phyloP scores from a whole-genome alignment of 2,329 filamentous ascomycete species.

The Colletotrichum eremochloae region DNA sequence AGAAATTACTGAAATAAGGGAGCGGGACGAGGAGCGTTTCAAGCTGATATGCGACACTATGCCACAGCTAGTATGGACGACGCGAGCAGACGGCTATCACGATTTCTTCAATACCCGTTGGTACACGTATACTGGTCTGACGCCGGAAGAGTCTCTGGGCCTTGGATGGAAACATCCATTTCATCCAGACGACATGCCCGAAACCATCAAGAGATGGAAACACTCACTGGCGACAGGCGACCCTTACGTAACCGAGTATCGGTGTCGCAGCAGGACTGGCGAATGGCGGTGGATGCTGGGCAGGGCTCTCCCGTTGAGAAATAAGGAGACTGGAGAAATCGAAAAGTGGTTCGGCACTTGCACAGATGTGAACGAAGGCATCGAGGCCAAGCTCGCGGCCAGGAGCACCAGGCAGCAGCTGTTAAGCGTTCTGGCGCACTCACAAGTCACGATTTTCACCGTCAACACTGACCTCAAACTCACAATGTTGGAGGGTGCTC shows the following conservation, averaged over 20 bases:
- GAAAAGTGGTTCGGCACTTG: conserved; percentile 87
- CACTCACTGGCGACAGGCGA: conserved; percentile 76
- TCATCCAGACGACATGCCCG: conserved; percentile 76
- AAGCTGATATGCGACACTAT: conserved; percentile 81
- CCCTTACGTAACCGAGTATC: conserved; percentile 78
- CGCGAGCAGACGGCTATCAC: conserved; percentile 72
- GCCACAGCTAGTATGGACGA: conserved; percentile 81
- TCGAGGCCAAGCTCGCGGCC: conserved; percentile 75
- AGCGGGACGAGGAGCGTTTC: conserved; percentile 80
- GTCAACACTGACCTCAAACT: conserved; percentile 73
- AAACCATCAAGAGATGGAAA: conserved; percentile 69
- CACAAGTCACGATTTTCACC: conserved; percentile 81
- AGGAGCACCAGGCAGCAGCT: conserved; percentile 78
- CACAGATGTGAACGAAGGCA: conserved; percentile 82
- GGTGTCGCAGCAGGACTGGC: conserved; percentile 75
- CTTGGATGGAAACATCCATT: conserved; percentile 73
- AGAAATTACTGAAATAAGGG: conserved; percentile 77
- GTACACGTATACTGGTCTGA: conserved; percentile 83
- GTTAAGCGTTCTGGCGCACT: conserved; percentile 79
- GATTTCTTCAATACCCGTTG: conserved; percentile 85
- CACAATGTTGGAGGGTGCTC: conserved; percentile 77
- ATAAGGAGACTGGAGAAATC: conserved; percentile 75
- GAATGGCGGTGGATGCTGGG: conserved; percentile 86
- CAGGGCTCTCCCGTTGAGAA: conserved; percentile 75
- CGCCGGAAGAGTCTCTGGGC: conserved; percentile 72